Base-by-base conservation (phyloP, 805 yeast genomes). In the Debaryomyces hansenii region DNA sequence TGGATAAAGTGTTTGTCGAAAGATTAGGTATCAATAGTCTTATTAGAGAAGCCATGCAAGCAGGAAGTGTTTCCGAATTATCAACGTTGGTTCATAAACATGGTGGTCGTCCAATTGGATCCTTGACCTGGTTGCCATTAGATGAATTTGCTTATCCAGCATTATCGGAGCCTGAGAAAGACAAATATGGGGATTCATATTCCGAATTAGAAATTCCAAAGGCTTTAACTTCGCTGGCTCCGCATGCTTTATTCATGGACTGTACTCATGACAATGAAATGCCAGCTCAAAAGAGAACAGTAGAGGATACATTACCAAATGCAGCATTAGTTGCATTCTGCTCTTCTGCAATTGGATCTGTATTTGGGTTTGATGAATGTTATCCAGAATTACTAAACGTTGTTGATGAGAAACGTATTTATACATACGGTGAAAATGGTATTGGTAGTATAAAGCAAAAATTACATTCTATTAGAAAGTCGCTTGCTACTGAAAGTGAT, bases 11-110 rank as follows among this genome's bases (percentile, higher is more conserved):
- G 16, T 92, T 87, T 62, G 97, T 92, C 11, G 96, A 92, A 66
- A 75, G 95, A 54, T 76, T 94, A 37, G 97, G 96, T 14, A 85
- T 94, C 46, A 86, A 90, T 34, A 85, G 96, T 4, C 74, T 94
- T 54, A 87, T 92, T 45, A 80, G 99, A 60, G 99, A 92, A 62
- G 98, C 98, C 0, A 92, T 94, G 96, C 97, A 90, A 69, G 94
- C 97, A 1, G 85, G 94, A 84, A 83, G 86, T 10, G 94, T 87
- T 10, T 84, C 80, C 33, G 98, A 92, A 60, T 75, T 92, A 28
- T 89, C 97, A 2, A 74, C 92, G 47, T 74, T 91, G 42, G 86
- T 92, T 20, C 96, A 92, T 63, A 82, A 84, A 58, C 96, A 92
- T 64, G 98, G 97, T 31, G 99, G 99, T 2, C 76, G 90, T 54